Base-by-base conservation (phyloP, 2,329 filamentous ascomycete species). In the Dactylellina parvicollis region DNA sequence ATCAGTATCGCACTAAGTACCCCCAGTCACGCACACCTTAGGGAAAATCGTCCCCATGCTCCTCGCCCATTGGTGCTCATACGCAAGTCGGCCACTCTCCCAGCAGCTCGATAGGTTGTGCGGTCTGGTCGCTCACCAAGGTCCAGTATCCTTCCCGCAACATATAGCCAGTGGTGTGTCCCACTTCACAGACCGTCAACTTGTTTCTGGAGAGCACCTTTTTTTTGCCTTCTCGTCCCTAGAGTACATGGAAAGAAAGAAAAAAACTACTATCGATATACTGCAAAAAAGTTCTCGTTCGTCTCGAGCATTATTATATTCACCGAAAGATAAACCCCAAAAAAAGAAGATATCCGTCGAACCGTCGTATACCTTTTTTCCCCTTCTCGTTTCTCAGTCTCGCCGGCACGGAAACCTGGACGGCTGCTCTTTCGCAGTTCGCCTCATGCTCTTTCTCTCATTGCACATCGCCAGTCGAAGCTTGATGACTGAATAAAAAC, bases 121-220 rank as follows among this genome's bases (percentile, higher is more conserved):
- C 52, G 61, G 54, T 47, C n/a, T 40, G 66, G 56, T 59, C 66
- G 57, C 56, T 55, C 57, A 42, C 57, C 57, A 62, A 47, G 59
- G 50, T 36, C 34, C 65, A 52, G 65, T 56, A 5, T n/a, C 49
- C 44, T 38, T 59, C 67, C 67, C 67, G 67, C 67, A 59, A 64
- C 67, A 72, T 72, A 72, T 72, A 72, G 57, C 65, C 56, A 57
- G 57, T 62, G 57, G 57, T 54, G 59, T 72, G 57, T 57, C 67
- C 62, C 66, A 62, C 56, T 64, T 56, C 57, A 64, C 32, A 59
- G 52, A 34, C 62, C 59, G 38, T 71, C 57, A 56, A 52, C 49
- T 64, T 47, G 44, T 57, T 59, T 72, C 54, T 40, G 20, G 40
- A 42, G 59, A 72, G 50, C 67, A 59, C 59, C 42, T 50, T 62